Evolutionary conservation across 179 eudicot species (phyloP).

Genomic region (Beta macrorhiza): DNA sequence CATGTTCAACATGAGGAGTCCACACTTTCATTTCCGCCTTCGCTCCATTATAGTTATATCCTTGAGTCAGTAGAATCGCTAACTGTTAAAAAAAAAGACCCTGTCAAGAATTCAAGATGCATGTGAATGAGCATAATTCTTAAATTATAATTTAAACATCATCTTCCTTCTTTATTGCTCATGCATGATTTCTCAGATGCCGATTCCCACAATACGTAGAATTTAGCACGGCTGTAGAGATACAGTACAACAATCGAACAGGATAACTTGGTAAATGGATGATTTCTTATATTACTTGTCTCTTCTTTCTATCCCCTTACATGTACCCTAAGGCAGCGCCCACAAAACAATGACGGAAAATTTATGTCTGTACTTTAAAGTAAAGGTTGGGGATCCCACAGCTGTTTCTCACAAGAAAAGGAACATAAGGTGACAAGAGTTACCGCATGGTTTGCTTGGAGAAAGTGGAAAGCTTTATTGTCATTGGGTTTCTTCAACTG

Average conservation of each 20-base stretch:
- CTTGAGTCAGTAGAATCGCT: conserved; percentile 18
- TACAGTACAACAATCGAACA: background rate
- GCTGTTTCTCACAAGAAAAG: background rate
- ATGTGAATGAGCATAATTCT: background rate
- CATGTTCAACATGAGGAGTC: conserved; percentile 29
- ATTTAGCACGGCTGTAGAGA: background rate
- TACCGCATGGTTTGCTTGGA: conserved; percentile 27
- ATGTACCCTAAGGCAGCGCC: background rate
- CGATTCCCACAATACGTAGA: background rate
- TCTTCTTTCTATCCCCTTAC: background rate
- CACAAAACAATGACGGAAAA: background rate
- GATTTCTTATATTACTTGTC: background rate
- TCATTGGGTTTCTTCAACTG: conserved; percentile 14
- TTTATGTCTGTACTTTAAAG: background rate
- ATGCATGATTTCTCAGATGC: background rate
- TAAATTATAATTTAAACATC: background rate
- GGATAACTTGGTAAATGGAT: background rate
- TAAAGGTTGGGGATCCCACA: background rate
- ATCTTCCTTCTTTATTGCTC: background rate
- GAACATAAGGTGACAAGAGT: background rate
- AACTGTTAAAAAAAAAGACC: conserved; percentile 10
- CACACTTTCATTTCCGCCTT: conserved; percentile 36
- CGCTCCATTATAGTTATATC: conserved; percentile 28
- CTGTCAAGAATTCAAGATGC: background rate
- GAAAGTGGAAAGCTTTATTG: background rate